Evolutionary conservation across 257 asterid species (phyloP).

Genomic region (Penstemon davidsonii): DNA sequence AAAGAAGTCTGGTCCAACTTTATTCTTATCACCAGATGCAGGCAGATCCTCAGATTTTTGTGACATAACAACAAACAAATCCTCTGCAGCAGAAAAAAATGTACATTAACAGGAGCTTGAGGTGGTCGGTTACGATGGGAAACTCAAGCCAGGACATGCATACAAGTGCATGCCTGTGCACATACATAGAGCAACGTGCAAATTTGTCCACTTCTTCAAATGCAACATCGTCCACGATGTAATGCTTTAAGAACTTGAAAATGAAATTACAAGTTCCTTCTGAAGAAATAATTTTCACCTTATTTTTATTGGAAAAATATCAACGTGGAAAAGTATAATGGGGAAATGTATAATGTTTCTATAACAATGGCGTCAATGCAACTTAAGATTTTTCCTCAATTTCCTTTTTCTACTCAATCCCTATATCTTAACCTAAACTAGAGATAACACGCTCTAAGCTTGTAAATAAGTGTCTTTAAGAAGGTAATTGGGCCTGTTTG

Average conservation of each 20-base stretch:
- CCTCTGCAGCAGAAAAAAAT: not conserved
- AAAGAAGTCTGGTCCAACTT: conserved; percentile 66
- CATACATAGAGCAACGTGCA: not conserved
- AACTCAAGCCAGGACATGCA: conserved; percentile 10
- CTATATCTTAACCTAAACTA: too few species aligned
- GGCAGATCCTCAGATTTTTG: conserved; percentile 29
- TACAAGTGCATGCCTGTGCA: not conserved
- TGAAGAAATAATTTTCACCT: not conserved
- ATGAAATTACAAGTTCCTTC: conserved; percentile 2
- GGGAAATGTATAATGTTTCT: too few species aligned
- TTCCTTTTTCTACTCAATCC: too few species aligned
- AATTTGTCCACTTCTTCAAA: conserved; percentile 12
- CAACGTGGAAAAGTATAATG: too few species aligned
- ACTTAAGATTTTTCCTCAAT: too few species aligned
- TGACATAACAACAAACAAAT: conserved; percentile 35
- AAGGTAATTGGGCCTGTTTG: too few species aligned
- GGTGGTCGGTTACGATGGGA: not conserved
- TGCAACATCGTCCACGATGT: conserved; percentile 18
- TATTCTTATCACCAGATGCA: conserved; percentile 28
- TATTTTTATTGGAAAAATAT: too few species aligned
- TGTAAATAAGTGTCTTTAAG: too few species aligned
- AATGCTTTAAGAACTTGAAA: not conserved
- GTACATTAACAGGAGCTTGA: not conserved
- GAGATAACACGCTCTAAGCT: too few species aligned
- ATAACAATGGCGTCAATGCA: too few species aligned